Evolutionary conservation across 495 filamentous ascomycete species (phyloP).

Genomic region (Geoglossum glabrum): DNA sequence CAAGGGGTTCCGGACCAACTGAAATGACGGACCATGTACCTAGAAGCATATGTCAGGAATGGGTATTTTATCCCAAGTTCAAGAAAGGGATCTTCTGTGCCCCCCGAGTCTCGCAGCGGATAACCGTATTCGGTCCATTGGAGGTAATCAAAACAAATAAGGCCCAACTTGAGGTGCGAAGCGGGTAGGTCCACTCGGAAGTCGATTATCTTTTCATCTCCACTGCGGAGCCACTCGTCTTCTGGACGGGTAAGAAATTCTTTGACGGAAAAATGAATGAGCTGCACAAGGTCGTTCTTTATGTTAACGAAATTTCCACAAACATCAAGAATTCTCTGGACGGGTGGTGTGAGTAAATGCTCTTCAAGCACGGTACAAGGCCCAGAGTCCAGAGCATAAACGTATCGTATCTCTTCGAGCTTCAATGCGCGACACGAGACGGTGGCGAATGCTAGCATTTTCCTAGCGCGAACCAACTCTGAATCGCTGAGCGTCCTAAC

Average conservation of each 20-base stretch:
- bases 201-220: too few species aligned
- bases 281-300: constrained; percentile 5
- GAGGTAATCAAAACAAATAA: too few species aligned
- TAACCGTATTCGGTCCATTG: too few species aligned
- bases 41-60: too few species aligned
- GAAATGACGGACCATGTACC: too few species aligned
- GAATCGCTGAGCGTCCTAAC: not conserved
- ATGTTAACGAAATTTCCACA: constrained; percentile 10
- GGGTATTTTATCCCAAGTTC: too few species aligned
- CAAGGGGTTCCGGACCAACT: too few species aligned
- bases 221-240: constrained; percentile 1
- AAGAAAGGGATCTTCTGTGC: too few species aligned
- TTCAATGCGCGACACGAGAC: not conserved
- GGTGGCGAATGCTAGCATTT: not conserved
- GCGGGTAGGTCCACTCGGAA: too few species aligned
- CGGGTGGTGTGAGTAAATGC: not conserved
- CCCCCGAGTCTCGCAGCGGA: too few species aligned
- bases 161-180: too few species aligned
- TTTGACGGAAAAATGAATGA: constrained; percentile 9
- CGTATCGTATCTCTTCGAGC: not conserved
- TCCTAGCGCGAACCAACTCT: not conserved
- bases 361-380: not conserved
- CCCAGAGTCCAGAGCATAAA: not conserved
- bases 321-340: constrained; percentile 7
- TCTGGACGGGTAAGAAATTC: constrained; percentile 10